phyloP scores from a whole-genome alignment of 495 filamentous ascomycete genomes.

The Podospora anserina region DNA sequence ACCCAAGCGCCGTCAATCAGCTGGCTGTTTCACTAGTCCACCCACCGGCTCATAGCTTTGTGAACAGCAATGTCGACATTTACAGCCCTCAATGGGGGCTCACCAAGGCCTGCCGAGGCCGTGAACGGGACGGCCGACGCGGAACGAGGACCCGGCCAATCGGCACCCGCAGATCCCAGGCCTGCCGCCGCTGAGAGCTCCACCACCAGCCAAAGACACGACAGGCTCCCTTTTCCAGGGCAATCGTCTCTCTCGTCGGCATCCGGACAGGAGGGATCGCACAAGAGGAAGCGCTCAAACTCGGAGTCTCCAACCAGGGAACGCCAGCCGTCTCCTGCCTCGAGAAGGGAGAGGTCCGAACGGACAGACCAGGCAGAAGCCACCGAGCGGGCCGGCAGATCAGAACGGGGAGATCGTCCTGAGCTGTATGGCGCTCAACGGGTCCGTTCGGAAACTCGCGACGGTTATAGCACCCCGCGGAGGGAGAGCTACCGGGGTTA shows the following conservation, averaged over 20 bases:
- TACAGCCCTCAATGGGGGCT: constrained; percentile 49
- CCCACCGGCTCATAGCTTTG: not conserved
- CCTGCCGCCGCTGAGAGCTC: constrained; percentile 31
- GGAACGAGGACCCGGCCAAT: constrained; percentile 27
- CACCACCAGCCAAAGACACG: constrained; percentile 33
- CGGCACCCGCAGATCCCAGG: constrained; percentile 31
- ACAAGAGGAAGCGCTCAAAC: constrained; percentile 55
- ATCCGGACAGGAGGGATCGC: constrained; percentile 39
- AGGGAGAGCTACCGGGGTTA: constrained; percentile 39
- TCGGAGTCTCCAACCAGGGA: constrained; percentile 43
- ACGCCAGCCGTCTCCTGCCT: constrained; percentile 26
- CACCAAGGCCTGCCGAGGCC: constrained; percentile 39
- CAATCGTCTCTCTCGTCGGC: constrained; percentile 28
- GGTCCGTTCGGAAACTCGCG: constrained; percentile 39
- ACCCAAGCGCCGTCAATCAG: not conserved
- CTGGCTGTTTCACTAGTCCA: not conserved
- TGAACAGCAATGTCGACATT: constrained; percentile 45
- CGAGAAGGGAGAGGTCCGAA: constrained; percentile 21
- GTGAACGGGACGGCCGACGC: constrained; percentile 29
- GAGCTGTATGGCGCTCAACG: constrained; percentile 31
- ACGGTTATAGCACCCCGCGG: constrained; percentile 37
- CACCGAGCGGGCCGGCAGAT: constrained; percentile 2
- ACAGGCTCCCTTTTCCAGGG: constrained; percentile 37
- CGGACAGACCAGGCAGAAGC: constrained; percentile 11
- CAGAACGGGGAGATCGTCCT: constrained; percentile 24